Base-by-base conservation (phyloP, 441 rosid species). In the Adansonia grandidieri region DNA sequence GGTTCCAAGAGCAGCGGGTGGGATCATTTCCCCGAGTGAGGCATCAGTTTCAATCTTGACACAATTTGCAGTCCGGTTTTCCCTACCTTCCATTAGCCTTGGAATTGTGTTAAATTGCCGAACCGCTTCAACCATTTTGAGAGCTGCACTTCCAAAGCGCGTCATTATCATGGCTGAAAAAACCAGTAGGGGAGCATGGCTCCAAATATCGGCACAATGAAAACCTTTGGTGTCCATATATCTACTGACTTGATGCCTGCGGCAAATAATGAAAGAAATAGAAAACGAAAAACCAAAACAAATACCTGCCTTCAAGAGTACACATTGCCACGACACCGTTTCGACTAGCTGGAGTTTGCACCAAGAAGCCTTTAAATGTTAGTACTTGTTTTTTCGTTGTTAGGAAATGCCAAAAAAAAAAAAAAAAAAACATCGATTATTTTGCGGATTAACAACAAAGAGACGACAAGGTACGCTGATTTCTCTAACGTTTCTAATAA, bases 161-260 rank as follows among this genome's bases (percentile, higher is more conserved):
- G 89, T 91, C 95, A 89, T 89, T 56, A 92, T 88, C 92, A 85
- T 86, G 77, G 95, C 88, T 0, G 93, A 4, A 37, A 91, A 83
- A 91, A 91, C 93, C 95, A 85, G 87, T 83, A 91, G 0, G 91
- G 95, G 22, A 91, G 93, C 93, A 89, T 91, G 73, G 95, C 93
- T 42, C 93, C 95, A 2, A 91, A 89, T 48, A 89, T 81, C 51
- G 88, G 83, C 4, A 91, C 93, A 7, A 91, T 87, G 82, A 91
- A 86, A 73, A 87, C 92, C 85, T 89, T 89, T 4, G 93, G 95
- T 14, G 92, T 88, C 88, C 87, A 82, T 22, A 89, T 86, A 63
- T 91, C 90, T 0, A 91, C 95, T 9, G 86, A 24, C 68, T 81
- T 75, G 77, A 91, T 79, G 62, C 89, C 93, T 9, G 95, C 93